Base-by-base conservation (phyloP, 2,329 filamentous ascomycete species). In the Ophiostoma ips region DNA sequence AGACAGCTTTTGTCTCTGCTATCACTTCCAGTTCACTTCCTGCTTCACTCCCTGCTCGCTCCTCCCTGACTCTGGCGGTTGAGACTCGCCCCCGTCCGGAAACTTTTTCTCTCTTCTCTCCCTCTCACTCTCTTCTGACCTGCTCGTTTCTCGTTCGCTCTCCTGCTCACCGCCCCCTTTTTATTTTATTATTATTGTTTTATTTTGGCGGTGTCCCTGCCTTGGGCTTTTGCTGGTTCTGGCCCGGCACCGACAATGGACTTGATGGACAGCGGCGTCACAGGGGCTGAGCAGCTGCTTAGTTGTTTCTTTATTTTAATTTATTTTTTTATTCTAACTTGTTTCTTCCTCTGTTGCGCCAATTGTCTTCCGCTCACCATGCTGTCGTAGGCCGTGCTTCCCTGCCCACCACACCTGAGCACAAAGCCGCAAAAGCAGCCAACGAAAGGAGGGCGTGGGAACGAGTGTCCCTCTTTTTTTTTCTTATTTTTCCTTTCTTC, bases 281-380 rank as follows among this genome's bases (percentile, higher is more conserved):
- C 38, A 41, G 38, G 21, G 38, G 13, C 21, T 28, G 38, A 4
- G 16, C 6, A 13, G 8, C 5, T 28, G 24, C 24, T 4, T 40
- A 21, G 21, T 34, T 41, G 43, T 12, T 36, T 18, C 36, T 46
- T 6, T 21, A 36, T 15, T 9, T 18, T 45, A 19, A n/a, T 13
- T 11, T 18, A 28, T 28, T 28, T 28, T 28, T 28, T 24, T 15
- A 13, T 28, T 30, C 12, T 40, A 24, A 6, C 35, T 18, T 37
- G 35, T 18, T 9, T 41, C 5, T 13, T 28, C n/a, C 4, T 40
- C 15, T 21, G 46, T 15, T 30, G 30, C 41, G 38, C 13, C 19
- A 31, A 40, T 49, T 16, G 46, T 49, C 34, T 49, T 34, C 31
- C 13, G 24, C 43, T 49, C 36, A 41, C 46, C 45, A 51, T 18